Percentiles rank a stretch among this genome's conserved stretches.
Evolutionary conservation across 192 early-diverging fungal genomes (phyloP).

Genomic region (Entomortierella lignicola): DNA sequence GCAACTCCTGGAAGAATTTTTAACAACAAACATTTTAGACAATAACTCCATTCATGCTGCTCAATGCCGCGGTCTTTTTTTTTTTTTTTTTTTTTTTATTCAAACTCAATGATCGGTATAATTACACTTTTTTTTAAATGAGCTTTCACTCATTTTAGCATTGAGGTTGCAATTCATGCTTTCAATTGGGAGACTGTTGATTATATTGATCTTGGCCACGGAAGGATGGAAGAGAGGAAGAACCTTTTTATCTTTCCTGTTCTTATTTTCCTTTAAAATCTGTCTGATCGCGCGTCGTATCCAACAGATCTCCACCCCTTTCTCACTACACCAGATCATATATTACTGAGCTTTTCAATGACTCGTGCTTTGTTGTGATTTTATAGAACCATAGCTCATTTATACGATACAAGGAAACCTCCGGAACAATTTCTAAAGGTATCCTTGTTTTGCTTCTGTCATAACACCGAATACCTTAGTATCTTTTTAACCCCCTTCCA

Average conservation of each 20-base stretch:
- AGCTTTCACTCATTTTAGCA: background rate
- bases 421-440: background rate
- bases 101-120: conserved; percentile 9
- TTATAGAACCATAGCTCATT: background rate
- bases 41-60: conserved; percentile 15
- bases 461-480: background rate
- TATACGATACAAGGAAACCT: no score
- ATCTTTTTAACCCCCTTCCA: background rate
- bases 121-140: background rate
- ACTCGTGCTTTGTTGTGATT: background rate
- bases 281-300: background rate
- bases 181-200: background rate
- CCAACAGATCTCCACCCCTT: conserved; percentile 2
- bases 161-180: conserved; percentile 2
- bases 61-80: background rate
- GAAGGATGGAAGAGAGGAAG: background rate
- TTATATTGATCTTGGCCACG: background rate
- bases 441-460: background rate
- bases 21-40: background rate
- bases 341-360: background rate
- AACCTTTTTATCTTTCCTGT: background rate
- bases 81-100: background rate
- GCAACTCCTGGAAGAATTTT: conserved; percentile 2
- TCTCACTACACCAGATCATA: conserved; percentile 7
- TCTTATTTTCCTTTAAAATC: conserved; percentile 1